Conservation (phyloP, 352 stramenopile species). For the Phytophthora sp. region DNA sequence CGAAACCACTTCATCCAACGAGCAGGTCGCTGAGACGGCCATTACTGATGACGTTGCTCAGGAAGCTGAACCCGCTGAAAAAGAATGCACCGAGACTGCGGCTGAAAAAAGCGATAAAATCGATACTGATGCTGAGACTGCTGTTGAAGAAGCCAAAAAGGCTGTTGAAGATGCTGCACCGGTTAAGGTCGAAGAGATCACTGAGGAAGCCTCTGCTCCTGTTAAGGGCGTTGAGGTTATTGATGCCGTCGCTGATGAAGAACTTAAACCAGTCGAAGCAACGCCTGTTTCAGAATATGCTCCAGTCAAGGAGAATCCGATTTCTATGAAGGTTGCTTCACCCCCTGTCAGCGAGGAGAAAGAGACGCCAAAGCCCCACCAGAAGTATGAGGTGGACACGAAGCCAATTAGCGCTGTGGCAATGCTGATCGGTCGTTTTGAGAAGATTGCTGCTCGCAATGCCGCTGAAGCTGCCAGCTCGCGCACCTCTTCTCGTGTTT, state of each 20-base stretch:
- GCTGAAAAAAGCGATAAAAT: too few species aligned
- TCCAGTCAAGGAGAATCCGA: neutral
- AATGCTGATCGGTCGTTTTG: constrained; percentile 36
- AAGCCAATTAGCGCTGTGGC: constrained; percentile 32
- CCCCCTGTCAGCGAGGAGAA: neutral
- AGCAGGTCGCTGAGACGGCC: neutral
- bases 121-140: neutral
- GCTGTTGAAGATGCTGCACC: neutral
- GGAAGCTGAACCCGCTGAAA: neutral
- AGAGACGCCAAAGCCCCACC: neutral
- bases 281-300: neutral
- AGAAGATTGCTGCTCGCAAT: constrained; percentile 30
- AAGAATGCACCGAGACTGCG: too few species aligned
- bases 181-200: neutral
- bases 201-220: neutral
- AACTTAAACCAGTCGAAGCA: too few species aligned
- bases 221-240: neutral
- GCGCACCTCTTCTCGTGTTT: constrained; percentile 13
- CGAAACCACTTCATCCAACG: neutral
- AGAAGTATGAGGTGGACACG: constrained; percentile 30
- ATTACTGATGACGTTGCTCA: neutral
- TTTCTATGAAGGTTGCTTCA: neutral
- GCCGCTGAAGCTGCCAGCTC: constrained; percentile 16
- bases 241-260: neutral
- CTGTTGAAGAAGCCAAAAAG: neutral